Percentiles rank a stretch among this genome's conserved stretches.
phyloP scores from a whole-genome alignment of 2,329 filamentous ascomycete species.

The Pyrenochaeta sp. region DNA sequence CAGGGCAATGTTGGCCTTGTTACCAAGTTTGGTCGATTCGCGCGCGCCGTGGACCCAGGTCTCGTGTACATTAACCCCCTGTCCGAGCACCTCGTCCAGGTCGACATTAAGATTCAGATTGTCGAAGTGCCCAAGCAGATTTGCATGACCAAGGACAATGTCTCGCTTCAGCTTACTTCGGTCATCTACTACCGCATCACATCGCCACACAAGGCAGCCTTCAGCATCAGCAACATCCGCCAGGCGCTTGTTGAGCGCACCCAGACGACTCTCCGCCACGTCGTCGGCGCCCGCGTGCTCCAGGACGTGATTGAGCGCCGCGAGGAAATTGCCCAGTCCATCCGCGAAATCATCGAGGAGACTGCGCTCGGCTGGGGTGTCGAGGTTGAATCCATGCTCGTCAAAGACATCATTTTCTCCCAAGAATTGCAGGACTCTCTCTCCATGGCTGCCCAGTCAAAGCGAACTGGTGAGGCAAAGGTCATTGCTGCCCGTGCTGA shows the following conservation, averaged over 20 bases:
- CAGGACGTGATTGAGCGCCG: slow-evolving; percentile 99
- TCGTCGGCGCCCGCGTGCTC: slow-evolving; percentile 91
- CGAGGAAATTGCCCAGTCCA: slow-evolving; percentile 94
- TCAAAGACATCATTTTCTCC: slow-evolving; percentile 99
- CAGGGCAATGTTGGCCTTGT: slow-evolving; percentile 96
- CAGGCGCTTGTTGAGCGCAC: slow-evolving; percentile 98
- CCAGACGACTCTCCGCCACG: slow-evolving; percentile 95
- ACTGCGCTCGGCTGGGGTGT: slow-evolving; percentile 95
- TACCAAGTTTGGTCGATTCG: slow-evolving; percentile 94
- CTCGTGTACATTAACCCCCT: slow-evolving; percentile 97
- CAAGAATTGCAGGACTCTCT: slow-evolving; percentile 94
- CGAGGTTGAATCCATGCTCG: slow-evolving; percentile 95
- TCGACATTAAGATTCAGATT: slow-evolving; percentile 99
- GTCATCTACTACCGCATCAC: slow-evolving; percentile 99
- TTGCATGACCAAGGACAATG: slow-evolving; percentile 99
- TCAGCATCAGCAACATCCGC: slow-evolving; percentile 92
- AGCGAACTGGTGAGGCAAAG: slow-evolving; percentile 98
- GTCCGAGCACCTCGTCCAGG: slow-evolving; percentile 85
- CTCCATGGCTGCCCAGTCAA: slow-evolving; percentile 97
- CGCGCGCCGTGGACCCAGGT: slow-evolving; percentile 94
- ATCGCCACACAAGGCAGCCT: slow-evolving; percentile 94
- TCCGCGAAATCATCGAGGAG: slow-evolving; percentile 96
- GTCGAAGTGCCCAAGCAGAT: slow-evolving; percentile 95
- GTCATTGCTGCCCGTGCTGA: slow-evolving; percentile 97
- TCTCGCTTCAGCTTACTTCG: slow-evolving; percentile 89